phyloP scores from a whole-genome alignment of 2,329 filamentous ascomycete species.

The Cucurbitaria berberidis region DNA sequence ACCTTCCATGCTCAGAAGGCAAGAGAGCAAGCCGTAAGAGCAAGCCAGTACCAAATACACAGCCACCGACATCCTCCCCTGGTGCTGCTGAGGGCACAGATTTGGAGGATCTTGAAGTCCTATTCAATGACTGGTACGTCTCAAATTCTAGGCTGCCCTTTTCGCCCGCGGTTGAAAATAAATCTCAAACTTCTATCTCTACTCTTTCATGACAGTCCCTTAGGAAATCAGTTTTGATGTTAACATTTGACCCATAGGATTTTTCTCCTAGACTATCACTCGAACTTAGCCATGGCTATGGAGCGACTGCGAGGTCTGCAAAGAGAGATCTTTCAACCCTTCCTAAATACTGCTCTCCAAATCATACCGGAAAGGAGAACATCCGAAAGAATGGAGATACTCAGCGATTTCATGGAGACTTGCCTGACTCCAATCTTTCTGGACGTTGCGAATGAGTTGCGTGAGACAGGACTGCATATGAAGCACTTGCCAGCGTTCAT shows the following conservation, averaged over 20 bases:
- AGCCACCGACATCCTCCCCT: not conserved
- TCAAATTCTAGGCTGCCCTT: not conserved
- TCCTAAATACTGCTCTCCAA: not conserved
- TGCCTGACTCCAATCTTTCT: not conserved
- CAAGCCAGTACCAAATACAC: not conserved
- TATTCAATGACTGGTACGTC: not conserved
- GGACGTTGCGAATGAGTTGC: not conserved
- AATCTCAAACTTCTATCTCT: no score
- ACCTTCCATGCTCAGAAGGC: constrained; percentile 2
- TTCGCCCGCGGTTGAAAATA: not conserved
- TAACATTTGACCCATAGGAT: not conserved
- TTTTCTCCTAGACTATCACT: not conserved
- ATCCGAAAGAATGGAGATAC: not conserved
- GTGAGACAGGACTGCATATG: not conserved
- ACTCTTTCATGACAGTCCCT: no score
- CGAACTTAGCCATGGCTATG: not conserved
- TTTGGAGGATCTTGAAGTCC: not conserved
- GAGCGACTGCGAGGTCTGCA: not conserved
- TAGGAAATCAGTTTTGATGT: no score
- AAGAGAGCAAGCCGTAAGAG: not conserved
- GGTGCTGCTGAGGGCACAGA: not conserved
- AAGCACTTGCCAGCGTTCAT: not conserved
- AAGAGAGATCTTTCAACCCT: not conserved
- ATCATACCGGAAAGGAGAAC: not conserved
- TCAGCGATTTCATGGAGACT: not conserved